Base-by-base conservation (phyloP, 345 rosid species). In the Noccaea caerulescens region DNA sequence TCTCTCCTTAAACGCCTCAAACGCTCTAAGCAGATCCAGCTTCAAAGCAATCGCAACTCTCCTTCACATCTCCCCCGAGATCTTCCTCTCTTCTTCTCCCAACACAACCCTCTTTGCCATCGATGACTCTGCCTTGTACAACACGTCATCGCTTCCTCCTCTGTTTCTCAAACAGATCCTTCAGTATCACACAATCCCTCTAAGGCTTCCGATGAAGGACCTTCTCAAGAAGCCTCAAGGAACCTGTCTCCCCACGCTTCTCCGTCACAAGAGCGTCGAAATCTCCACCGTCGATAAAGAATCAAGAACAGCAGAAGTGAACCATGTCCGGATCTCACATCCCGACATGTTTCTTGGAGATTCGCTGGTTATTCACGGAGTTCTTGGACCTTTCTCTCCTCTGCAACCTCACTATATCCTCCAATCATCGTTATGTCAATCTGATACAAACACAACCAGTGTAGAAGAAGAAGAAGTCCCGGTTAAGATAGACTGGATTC, bases 81-180 rank as follows among this genome's bases (percentile, higher is more conserved):
- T 79, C 72, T 84, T 87, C 80, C 79, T 84, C 50, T 73, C 79
- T 37, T 81, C 91, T 43, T 82, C 91, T 46, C 82, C 82, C 0
- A 81, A 85, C 65, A 65, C 84, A 32, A 93, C 96, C 46, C 74
- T 93, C 73, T 93, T 93, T 37, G 94, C 91, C 51, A 79, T 91
- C 64, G 62, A 79, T n/a, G 96, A 93, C 66, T 45, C 92, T 13
- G 79, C 80, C 76, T 75, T 89, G 12, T 69, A 74, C 71, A 83
- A 78, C 55, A 63, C 81, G 74, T 60, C 83, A 71, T 72, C 90
- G 32, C 64, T 53, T 64, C 75, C 86, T 72, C 88, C 86, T 6
- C 49, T 77, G 88, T 71, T 81, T 79, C 69, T 86, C 68, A 88
- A 79, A n/a, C 83, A 79, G 27, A 80, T 91, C 57, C 83, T 91